Base-by-base conservation (phyloP, 768 basidiomycete genomes). In the Termitomyces sp. region DNA sequence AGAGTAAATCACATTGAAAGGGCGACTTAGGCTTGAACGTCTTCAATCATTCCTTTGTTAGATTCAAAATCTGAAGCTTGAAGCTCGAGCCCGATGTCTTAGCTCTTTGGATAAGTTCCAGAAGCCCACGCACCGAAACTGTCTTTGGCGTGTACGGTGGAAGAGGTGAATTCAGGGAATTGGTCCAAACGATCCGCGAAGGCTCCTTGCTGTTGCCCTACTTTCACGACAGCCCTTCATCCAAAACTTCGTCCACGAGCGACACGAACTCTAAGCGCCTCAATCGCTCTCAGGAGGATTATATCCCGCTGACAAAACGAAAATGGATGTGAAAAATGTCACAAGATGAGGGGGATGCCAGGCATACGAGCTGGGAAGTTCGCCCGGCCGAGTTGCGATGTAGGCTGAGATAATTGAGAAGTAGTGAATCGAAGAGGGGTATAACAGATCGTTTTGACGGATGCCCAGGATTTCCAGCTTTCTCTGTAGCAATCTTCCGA, bases 141-240 rank as follows among this genome's bases (percentile, higher is more conserved):
- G n/a, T n/a, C n/a, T n/a, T n/a, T n/a, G n/a, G n/a, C n/a, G n/a
- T n/a, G n/a, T n/a, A n/a, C n/a, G n/a, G n/a, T 37, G 52, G 56
- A 22, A 56, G 18, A 34, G 36, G 9, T 41, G 1, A 22, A 22
- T 31, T 5, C 76, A 51, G 85, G 31, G 61, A 93, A 90, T 91
- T 92, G 87, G n/a, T n/a, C n/a, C n/a, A n/a, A 96, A 99, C 0
- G 96, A 98, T 44, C 94, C 97, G 51, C 95, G 82, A 58, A 98
- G 77, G 75, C 96, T 98, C 64, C 91, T 75, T 2, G 94, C 96
- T 67, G 93, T 90, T 0, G 94, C 93, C 62, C 87, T 84, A 58
- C 86, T 88, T 36, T 68, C 71, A 51, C 86, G 79, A 75, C 81
- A 86, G 41, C 20, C 89, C 93, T 66, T 97, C 92, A 29, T 86